Evolutionary conservation across 805 yeast species (phyloP).

Genomic region (Myxozyma nipponensis): DNA sequence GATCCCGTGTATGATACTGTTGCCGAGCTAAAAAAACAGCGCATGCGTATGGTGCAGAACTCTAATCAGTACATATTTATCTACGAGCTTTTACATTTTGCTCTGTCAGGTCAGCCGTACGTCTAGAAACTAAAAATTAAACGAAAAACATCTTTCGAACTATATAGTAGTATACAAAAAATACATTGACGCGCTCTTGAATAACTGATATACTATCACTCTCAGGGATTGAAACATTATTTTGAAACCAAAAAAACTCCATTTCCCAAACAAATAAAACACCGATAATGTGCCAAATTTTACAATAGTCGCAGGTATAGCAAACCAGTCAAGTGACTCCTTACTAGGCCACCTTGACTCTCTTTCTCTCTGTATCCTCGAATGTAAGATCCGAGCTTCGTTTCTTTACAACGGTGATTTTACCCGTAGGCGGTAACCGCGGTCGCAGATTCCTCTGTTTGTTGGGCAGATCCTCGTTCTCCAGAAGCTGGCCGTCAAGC

Average conservation of each 20-base stretch:
- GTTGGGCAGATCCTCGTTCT: slow-evolving; percentile 81
- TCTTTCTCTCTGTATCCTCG: slow-evolving; percentile 19
- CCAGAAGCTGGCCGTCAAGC: slow-evolving; percentile 41
- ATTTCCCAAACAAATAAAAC: too few species aligned
- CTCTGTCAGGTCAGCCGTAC: background rate
- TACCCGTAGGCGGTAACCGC: slow-evolving; percentile 87
- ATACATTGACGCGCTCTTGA: background rate
- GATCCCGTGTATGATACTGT: slow-evolving; percentile 36
- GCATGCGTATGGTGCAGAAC: slow-evolving; percentile 45
- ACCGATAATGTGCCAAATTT: too few species aligned
- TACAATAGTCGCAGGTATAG: too few species aligned
- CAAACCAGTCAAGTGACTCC: background rate
- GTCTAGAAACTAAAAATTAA: too few species aligned
- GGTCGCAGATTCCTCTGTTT: slow-evolving; percentile 72
- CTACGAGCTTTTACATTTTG: slow-evolving; percentile 30
- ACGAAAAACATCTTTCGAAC: background rate
- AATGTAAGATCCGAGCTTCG: slow-evolving; percentile 53
- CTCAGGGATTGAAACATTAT: too few species aligned
- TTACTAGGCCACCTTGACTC: background rate
- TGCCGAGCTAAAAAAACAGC: slow-evolving; percentile 39
- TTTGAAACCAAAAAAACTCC: too few species aligned
- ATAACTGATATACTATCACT: too few species aligned
- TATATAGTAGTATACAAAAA: background rate
- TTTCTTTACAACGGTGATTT: slow-evolving; percentile 67
- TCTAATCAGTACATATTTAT: slow-evolving; percentile 39